Base-by-base conservation (phyloP, 106 monocot genomes). In the Acorus calamus region DNA sequence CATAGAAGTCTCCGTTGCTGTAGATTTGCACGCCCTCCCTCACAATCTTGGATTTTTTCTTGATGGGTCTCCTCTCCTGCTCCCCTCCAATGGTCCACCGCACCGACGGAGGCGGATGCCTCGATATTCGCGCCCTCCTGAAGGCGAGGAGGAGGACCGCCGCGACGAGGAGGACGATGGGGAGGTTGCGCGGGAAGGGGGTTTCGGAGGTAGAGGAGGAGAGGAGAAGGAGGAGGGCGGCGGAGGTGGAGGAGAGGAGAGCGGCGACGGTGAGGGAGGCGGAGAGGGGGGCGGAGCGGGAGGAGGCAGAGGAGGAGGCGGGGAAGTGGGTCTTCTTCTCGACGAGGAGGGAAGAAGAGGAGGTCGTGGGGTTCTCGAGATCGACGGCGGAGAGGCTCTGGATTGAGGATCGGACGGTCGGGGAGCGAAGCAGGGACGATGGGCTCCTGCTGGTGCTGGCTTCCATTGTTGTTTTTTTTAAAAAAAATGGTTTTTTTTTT, bases 361-460 rank as follows among this genome's bases (percentile, higher is more conserved):
- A 59, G 56, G 8, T 49, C 56, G 69, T 60, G 45, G 49, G 12
- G 44, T 6, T 59, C 64, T 28, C 28, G 1, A 28, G 28, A 14
- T 68, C 72, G 43, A 71, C 47, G 4, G 73, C 55, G 60, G 69
- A 64, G 56, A 80, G 74, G 70, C 59, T 75, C 13, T 71, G 76
- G 60, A 76, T 50, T 46, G 86, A 86, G 56, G 82, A 71, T 49
- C 82, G 86, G 14, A 86, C 44, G 47, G 82, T 79, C 0, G 86
- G 79, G 13, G 86, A 83, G 50, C 86, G 82, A 49, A 79, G 73
- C 12, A 86, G 79, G 47, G 82, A 82, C n/a, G 82, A 86, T 2
- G 76, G 86, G 0, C 79, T 79, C 7, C 86, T 28, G 28, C 28
- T 28, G 28, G 28, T 28, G 28, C 28, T 28, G 28, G 28, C 28